These are phyloP conservation scores for Clarireedia sp. DNA, from an alignment of 2,329 filamentous ascomycete species.

Conservation along the genomic window DNA sequence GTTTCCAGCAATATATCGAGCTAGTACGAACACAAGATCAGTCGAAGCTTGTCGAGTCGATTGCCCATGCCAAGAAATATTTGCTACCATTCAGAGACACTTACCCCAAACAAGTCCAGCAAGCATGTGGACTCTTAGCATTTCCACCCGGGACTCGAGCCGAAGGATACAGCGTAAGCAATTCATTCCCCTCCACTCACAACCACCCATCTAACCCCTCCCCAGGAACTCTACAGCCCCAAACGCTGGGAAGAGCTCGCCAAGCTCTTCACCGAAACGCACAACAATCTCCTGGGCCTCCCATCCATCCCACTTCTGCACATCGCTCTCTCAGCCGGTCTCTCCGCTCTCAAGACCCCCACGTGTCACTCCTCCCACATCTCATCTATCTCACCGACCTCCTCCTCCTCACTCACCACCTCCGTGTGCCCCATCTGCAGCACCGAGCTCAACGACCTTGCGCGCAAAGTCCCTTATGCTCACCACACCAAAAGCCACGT, in stretches of 20 bases:
- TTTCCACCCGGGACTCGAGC: constrained; percentile 54
- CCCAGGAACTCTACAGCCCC: constrained; percentile 62
- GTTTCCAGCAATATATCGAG: constrained; percentile 92
- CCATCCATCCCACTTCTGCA: constrained; percentile 79
- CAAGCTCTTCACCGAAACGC: constrained; percentile 72
- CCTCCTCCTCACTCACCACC: constrained; percentile 34
- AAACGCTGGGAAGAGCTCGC: constrained; percentile 71
- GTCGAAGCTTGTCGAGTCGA: constrained; percentile 65
- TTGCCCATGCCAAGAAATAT: constrained; percentile 74
- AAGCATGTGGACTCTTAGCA: constrained; percentile 74
- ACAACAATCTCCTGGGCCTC: constrained; percentile 78
- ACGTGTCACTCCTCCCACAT: constrained; percentile 63
- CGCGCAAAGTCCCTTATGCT: constrained; percentile 82
- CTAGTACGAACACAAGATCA: constrained; percentile 62
- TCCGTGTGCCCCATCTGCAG: constrained; percentile 93
- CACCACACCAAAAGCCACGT: constrained; percentile 92
- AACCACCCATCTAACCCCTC: neutral
- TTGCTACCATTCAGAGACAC: constrained; percentile 62
- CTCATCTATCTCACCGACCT: constrained; percentile 24
- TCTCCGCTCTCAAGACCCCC: constrained; percentile 93
- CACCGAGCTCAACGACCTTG: constrained; percentile 87
- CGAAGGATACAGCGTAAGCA: constrained; percentile 44
- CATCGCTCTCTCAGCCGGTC: constrained; percentile 79
- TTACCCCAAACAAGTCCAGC: constrained; percentile 60
- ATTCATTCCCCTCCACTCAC: neutral